A percentile compares a stretch with the other conserved stretches of the same genome.
Evolutionary conservation across 176 grass and related monocot genomes (phyloP).

Genomic region (Aegilops tauschii): DNA sequence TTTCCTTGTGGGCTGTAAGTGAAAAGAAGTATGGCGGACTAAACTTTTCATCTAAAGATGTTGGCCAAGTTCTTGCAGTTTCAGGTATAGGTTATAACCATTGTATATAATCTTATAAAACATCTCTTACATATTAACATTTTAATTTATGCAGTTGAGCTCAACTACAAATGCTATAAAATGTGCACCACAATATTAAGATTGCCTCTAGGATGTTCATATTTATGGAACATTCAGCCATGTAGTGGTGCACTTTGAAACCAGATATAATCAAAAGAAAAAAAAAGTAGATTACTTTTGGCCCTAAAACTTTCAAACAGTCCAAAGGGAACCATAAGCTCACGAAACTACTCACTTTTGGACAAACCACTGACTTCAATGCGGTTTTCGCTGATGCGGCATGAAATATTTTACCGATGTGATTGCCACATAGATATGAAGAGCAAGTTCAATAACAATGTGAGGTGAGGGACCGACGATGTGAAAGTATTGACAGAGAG

Average conservation of each 20-base stretch:
- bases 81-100: conserved; percentile 28
- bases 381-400: no score
- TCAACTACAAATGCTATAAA: neutral
- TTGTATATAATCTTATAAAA: neutral
- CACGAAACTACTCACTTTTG: no score
- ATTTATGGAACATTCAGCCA: neutral
- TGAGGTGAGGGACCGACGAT: no score
- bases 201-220: neutral
- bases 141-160: neutral
- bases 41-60: conserved; percentile 59
- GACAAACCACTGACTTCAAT: no score
- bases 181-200: neutral
- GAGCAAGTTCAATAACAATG: no score
- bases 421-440: no score
- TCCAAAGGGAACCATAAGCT: no score
- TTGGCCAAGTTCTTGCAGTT: conserved; percentile 61
- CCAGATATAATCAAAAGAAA: neutral
- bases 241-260: neutral
- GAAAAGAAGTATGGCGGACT: conserved; percentile 58
- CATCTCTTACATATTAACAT: neutral
- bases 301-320: no score
- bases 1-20: conserved; percentile 71
- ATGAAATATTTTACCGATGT: no score
- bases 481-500: no score
- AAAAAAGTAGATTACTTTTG: no score